Base-by-base conservation (phyloP, 345 rosid species). In the Microcos paniculata region DNA sequence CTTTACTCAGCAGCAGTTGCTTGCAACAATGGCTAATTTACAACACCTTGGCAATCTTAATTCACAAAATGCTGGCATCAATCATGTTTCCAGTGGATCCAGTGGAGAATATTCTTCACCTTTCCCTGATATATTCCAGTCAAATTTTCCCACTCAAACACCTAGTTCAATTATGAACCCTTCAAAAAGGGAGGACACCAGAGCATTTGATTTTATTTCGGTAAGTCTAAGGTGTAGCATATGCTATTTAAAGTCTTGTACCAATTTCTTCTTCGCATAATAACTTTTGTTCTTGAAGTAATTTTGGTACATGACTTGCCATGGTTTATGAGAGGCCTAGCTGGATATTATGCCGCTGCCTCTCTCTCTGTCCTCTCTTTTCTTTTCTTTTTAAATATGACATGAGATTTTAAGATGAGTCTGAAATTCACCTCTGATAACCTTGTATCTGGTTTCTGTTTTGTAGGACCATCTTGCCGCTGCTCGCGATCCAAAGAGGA, bases 121-220 rank as follows among this genome's bases (percentile, higher is more conserved):
- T 30, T 61, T 92, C 62, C 98, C 97, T 72, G 99, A 93, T 88
- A 84, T 95, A 71, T 95, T 95, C 85, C 98, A 95, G 77, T 74
- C 90, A 66, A 95, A 73, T 78, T 85, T 80, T 62, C 86, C 82
- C 15, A 80, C 84, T 82, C 99, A 88, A 80, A 51, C 79, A 79
- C 88, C 98, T 64, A 84, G 70, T 74, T 82, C 93, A 62, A 70
- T 82, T 38, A 81, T 87, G 89, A 92, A 82, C 84, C 82, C 68
- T 75, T 80, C 88, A 8, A 90, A 90, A 35, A 73, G 87, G 75
- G 97, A 93, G 85, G 99, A 95, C 1, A 93, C 92, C 18, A 88
- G 84, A 78, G 99, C 99, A 70, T 95, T 95, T 70, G 99, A 95
- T 81, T 95, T 95, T 86, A 93, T 95, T 79, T 90, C 96, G 1